A percentile compares a stretch with the other conserved stretches of the same genome.
Conservation (phyloP, 2,329 filamentous ascomycete species). For the Colletotrichum sp. region DNA sequence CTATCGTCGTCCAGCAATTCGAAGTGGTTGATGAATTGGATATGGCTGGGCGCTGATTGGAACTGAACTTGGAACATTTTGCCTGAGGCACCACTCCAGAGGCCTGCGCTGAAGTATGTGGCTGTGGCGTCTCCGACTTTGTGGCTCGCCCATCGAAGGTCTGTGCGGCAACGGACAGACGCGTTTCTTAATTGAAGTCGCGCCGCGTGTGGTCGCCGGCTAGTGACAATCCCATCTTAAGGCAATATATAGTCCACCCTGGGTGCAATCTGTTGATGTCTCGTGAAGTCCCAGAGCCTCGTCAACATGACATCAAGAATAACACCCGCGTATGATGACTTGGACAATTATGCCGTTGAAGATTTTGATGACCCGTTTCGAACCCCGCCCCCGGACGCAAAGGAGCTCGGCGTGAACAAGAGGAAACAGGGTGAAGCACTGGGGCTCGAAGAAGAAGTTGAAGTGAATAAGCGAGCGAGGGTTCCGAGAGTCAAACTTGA, state of each 20-base stretch:
- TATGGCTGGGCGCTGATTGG: background rate
- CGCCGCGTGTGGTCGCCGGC: background rate
- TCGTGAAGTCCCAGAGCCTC: background rate
- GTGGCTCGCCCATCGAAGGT: background rate
- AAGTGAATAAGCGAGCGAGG: conserved; percentile 76
- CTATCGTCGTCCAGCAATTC: background rate
- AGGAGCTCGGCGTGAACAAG: conserved; percentile 38
- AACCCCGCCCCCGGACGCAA: conserved; percentile 46
- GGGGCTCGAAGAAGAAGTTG: conserved; percentile 87
- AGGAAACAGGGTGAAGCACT: conserved; percentile 62
- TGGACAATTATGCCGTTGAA: conserved; percentile 79
- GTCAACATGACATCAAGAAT: conserved; percentile 5
- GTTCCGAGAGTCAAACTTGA: conserved; percentile 84
- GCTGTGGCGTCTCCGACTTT: background rate
- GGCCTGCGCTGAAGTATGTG: background rate
- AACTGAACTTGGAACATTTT: background rate
- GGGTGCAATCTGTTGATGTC: background rate
- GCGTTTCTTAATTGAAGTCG: background rate
- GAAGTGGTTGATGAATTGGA: background rate
- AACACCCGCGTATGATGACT: conserved; percentile 62
- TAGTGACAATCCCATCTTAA: background rate
- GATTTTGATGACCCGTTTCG: conserved; percentile 53
- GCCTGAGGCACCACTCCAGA: background rate
- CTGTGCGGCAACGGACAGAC: background rate
- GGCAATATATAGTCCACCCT: background rate